Evolutionary conservation across 192 early-diverging fungal genomes (phyloP).

Genomic region (Spinellus fusiger): DNA sequence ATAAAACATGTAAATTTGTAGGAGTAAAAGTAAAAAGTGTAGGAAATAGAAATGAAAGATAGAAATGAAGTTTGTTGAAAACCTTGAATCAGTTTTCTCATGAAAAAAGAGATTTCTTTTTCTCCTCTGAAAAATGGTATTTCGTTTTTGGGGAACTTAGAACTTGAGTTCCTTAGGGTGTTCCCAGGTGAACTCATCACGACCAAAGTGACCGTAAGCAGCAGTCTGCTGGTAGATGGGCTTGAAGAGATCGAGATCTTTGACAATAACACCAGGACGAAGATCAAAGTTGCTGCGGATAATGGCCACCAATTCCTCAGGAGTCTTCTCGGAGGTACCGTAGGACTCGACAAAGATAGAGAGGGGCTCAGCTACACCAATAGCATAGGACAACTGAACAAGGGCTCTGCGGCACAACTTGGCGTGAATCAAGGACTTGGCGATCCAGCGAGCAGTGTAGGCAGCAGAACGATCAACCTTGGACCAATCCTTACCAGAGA

Average conservation of each 20-base stretch:
- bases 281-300: constrained; percentile 99
- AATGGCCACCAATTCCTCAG: constrained; percentile 86
- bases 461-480: constrained; percentile 98
- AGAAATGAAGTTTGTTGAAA: constrained; percentile 20
- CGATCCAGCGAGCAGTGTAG: constrained; percentile 96
- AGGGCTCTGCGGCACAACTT: constrained; percentile 87
- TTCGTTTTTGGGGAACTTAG: constrained; percentile 36
- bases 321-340: constrained; percentile 87
- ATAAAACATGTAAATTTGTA: too few species aligned
- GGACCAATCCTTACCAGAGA: constrained; percentile 99
- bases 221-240: constrained; percentile 97
- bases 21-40: neutral
- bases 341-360: constrained; percentile 96
- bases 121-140: neutral
- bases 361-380: constrained; percentile 95
- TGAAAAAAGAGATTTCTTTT: neutral
- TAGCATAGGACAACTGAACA: constrained; percentile 97
- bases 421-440: constrained; percentile 94
- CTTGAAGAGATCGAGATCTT: constrained; percentile 97
- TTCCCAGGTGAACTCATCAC: constrained; percentile 92
- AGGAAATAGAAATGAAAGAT: constrained; percentile 2
- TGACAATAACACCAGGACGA: constrained; percentile 96
- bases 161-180: constrained; percentile 77
- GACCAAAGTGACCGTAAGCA: constrained; percentile 92
- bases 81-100: constrained; percentile 3